phyloP scores from a whole-genome alignment of 257 asterid species.

The Rubia yunnanensis region DNA sequence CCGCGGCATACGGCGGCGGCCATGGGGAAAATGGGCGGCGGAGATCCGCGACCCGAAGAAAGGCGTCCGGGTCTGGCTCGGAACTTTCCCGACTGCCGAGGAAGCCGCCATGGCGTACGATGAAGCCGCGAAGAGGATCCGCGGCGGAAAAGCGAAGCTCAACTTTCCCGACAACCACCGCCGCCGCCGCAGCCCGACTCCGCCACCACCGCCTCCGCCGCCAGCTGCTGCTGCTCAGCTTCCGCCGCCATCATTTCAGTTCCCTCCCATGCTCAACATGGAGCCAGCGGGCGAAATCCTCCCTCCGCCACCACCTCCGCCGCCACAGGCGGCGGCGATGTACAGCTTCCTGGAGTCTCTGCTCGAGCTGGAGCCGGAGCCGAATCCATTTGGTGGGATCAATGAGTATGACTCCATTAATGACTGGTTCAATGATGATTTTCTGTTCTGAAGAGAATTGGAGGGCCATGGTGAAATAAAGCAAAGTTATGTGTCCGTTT shows the following conservation, averaged over 20 bases:
- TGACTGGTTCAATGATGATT: constrained; percentile 50
- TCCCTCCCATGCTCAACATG: too few species aligned
- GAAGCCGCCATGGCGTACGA: constrained; percentile 82
- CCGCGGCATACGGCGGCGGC: constrained; percentile 81
- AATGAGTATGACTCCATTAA: constrained; percentile 32
- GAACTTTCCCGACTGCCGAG: constrained; percentile 62
- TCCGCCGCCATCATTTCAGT: too few species aligned
- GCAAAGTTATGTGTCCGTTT: background rate
- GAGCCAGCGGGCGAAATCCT: too few species aligned
- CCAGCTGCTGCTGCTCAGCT: background rate
- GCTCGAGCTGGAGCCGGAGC: constrained; percentile 41
- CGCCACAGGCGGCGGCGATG: background rate
- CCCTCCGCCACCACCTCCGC: background rate
- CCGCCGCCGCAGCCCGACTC: constrained; percentile 15
- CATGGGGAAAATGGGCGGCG: constrained; percentile 98
- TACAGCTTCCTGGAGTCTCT: constrained; percentile 55
- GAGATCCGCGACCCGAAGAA: constrained; percentile 77
- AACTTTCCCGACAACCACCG: constrained; percentile 37
- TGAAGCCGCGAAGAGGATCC: constrained; percentile 65
- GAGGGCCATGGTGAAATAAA: too few species aligned
- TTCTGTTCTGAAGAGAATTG: constrained; percentile 3
- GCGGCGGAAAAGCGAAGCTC: constrained; percentile 77
- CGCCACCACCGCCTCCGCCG: constrained; percentile 4
- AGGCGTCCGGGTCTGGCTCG: constrained; percentile 73
- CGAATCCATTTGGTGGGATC: constrained; percentile 14